Conservation (phyloP, 2,329 filamentous ascomycete species). For the Pseudocercospora cruenta region DNA sequence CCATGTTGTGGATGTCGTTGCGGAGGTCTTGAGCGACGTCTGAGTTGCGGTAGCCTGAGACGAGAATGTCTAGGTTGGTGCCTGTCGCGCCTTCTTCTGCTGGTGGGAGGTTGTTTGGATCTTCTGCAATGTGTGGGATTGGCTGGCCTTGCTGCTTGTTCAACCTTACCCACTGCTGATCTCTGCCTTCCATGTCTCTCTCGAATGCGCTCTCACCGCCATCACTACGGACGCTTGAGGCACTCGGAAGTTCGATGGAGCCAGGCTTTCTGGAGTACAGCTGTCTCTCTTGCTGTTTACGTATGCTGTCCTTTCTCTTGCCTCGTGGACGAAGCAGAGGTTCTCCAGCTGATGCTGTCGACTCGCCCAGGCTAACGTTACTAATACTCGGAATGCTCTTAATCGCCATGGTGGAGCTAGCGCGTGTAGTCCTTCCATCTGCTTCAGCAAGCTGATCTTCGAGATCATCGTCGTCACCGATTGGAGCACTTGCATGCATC, state of each 20-base stretch:
- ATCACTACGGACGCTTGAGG: conserved; percentile 59
- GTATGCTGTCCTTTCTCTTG: conserved; percentile 78
- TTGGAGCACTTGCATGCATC: conserved; percentile 80
- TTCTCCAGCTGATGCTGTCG: conserved; percentile 54
- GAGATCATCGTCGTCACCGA: conserved; percentile 59
- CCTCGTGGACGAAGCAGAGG: conserved; percentile 64
- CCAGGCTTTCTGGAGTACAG: conserved; percentile 83
- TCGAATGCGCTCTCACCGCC: conserved; percentile 47
- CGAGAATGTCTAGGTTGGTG: conserved; percentile 81
- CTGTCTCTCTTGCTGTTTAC: conserved; percentile 83
- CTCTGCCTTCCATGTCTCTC: conserved; percentile 44
- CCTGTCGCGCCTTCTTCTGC: conserved; percentile 54
- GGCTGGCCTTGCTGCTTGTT: conserved; percentile 53
- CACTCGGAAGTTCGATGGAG: conserved; percentile 46
- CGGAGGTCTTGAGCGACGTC: conserved; percentile 74
- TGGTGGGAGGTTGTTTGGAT: conserved; percentile 45
- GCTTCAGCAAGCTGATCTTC: conserved; percentile 54
- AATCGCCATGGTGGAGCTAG: conserved; percentile 83
- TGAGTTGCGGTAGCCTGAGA: conserved; percentile 75
- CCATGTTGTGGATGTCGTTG: conserved; percentile 76
- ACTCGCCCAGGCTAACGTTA: conserved; percentile 65
- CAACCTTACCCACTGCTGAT: conserved; percentile 65
- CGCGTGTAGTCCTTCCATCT: conserved; percentile 70
- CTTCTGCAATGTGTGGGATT: conserved; percentile 59
- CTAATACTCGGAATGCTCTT: conserved; percentile 89